A percentile compares a stretch with the other conserved stretches of the same genome.
These are phyloP conservation scores for Penicillium arizonense DNA, from an alignment of 495 filamentous ascomycete species.

Conservation along the genomic window DNA sequence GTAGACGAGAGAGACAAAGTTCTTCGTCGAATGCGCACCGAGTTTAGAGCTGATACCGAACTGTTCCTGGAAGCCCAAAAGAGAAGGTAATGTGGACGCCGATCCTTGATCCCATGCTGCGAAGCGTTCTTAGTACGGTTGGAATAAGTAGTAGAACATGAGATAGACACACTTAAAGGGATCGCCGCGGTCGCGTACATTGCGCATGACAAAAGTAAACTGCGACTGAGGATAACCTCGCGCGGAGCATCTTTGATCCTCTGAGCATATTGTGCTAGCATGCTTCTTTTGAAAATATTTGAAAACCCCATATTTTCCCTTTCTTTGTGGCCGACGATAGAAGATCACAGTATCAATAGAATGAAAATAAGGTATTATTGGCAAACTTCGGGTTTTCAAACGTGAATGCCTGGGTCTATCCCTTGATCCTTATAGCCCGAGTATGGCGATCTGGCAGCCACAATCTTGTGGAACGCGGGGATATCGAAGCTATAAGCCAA, in stretches of 20 bases:
- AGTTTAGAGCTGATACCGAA: constrained; percentile 12
- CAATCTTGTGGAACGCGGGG: no score
- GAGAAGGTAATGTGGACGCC: constrained; percentile 8
- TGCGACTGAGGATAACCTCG: constrained; percentile 9
- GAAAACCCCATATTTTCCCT: neutral
- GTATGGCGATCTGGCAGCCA: no score
- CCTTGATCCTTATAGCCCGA: no score
- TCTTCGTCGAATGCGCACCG: constrained; percentile 7
- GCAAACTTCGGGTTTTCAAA: no score
- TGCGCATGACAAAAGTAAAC: constrained; percentile 7
- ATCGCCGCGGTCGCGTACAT: constrained; percentile 15
- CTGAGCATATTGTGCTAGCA: neutral
- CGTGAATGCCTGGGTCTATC: no score
- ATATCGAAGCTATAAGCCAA: no score
- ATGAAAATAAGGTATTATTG: no score
- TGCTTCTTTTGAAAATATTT: neutral
- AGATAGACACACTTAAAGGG: constrained; percentile 12
- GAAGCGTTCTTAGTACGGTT: neutral
- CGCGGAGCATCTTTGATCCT: constrained; percentile 6
- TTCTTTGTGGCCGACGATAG: no score
- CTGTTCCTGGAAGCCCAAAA: constrained; percentile 10
- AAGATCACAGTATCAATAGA: neutral
- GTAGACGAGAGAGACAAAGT: constrained; percentile 17
- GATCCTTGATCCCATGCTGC: constrained; percentile 21
- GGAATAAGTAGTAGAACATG: neutral